Percentiles rank a stretch among this genome's conserved stretches.
phyloP scores from a whole-genome alignment of 257 asterid species.

The Capsicum baccatum region DNA sequence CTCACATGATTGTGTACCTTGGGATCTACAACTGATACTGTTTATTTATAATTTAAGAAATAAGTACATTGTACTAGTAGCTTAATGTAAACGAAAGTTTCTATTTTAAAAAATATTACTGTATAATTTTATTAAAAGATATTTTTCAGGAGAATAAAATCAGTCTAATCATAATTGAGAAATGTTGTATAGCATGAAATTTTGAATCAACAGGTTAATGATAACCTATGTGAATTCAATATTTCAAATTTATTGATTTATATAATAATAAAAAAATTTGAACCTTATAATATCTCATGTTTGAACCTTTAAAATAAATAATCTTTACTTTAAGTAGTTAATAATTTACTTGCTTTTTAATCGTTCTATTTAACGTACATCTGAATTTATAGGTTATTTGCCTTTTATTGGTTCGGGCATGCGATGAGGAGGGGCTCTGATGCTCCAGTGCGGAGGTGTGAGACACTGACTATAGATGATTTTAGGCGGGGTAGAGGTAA shows the following conservation, averaged over 20 bases:
- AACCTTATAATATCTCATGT: not conserved
- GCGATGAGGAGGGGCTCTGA: too few relatives aligned
- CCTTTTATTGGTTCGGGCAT: too few relatives aligned
- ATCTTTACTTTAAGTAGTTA: not conserved
- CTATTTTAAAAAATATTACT: not conserved
- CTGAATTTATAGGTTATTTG: not conserved
- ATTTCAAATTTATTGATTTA: not conserved
- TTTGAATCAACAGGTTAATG: not conserved
- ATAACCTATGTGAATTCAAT: not conserved
- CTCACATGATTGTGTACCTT: conserved; percentile 55
- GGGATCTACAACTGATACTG: conserved; percentile 46
- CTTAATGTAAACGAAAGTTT: not conserved
- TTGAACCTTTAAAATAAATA: not conserved
- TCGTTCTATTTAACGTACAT: not conserved
- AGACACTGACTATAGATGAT: too few relatives aligned
- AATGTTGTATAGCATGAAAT: not conserved
- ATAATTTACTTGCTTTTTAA: too few relatives aligned
- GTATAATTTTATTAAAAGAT: not conserved
- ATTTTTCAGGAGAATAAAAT: not conserved
- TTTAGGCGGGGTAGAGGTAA: too few relatives aligned
- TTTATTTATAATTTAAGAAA: conserved; percentile 23
- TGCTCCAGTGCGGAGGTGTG: too few relatives aligned
- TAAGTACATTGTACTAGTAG: not conserved
- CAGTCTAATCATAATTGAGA: not conserved
- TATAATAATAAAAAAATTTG: too few relatives aligned